Evolutionary conservation across 2,329 filamentous ascomycete genomes (phyloP), one percentile per base, ranked within the genome.

Genomic region (Fusarium praegraminearum): DNA sequence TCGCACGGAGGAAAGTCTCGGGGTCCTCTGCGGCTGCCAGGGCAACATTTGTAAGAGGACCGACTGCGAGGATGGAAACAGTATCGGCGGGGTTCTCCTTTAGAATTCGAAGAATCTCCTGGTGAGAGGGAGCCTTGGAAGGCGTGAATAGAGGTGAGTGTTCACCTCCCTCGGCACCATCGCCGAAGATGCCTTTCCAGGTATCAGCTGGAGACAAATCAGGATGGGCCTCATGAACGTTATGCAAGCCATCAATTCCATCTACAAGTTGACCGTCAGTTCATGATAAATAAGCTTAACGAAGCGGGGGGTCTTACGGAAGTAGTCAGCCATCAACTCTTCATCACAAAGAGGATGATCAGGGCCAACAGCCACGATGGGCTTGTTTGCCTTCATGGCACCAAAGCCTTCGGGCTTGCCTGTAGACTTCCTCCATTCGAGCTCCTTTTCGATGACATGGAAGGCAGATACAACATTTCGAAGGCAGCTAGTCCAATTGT

Each of bases 31-130:
- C 90, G 4, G 96, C 94, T 5, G 96, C 96, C 28, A 97, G 81
- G 2, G 96, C 96, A 32, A 97, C 83, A 77, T 97, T 99, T n/a
- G 96, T 98, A 72, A 98, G 83, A 2, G 96, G 96, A 0, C 96
- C 96, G 50, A 98, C 86, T 26, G 93, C 93, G 38, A 97, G 89
- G 76, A 99, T 92, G n/a, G 92, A 94, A 73, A 99, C 89, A 1
- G 92, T 96, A 76, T 94, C 90, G 7, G 86, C 86, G 10, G 94
- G 93, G 76, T 96, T 94, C 74, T 96, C 92, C 58, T 86, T 86
- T 22, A 99, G 86, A 49, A 97, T 84, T 28, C 92, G 89, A n/a
- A 99, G 87, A 52, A 99, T 98, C 80, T 97, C 94, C 78, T 92
- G 87, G 79, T 97, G 91, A 1, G 94, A 89, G 2, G 89, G 89